Evolutionary conservation across 345 rosid species (phyloP), one percentile per base, ranked within the genome.

Genomic region (Nephelium lappaceum): DNA sequence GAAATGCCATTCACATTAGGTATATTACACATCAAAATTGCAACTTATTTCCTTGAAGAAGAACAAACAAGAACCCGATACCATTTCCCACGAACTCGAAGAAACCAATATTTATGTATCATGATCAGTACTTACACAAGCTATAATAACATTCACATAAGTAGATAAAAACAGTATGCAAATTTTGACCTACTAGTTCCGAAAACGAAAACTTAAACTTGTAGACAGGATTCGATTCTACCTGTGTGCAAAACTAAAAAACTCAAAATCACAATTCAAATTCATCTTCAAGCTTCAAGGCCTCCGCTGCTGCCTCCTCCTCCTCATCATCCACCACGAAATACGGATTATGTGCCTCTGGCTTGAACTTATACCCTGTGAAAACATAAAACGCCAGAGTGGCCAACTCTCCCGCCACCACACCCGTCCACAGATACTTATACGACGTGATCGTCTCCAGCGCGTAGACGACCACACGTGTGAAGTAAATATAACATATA

Each of bases 291-390:
- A 94, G 94, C 94, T 93, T 96, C 85, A 96, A 77, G 16, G 89
- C 88, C 83, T 95, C 98, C 0, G 97, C 98, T 6, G 98, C 99
- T 74, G 98, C 99, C 85, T 96, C 99, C 79, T 96, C 99, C 77
- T 96, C 99, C 19, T 94, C 99, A 73, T 96, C 99, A 73, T 94
- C 99, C 55, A 96, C 85, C 49, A 88, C 95, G 77, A 96, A 96
- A 84, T 96, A 96, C 0, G 99, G 99, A 79, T 96, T 96, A 70
- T 93, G 98, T 0, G 89, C 94, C 93, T 96, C 97, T 0, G 99
- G 99, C 87, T 78, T 94, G 83, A 96, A 96, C 83, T 88, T 93
- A 58, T 85, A 96, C 73, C 97, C 99, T 0, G 99, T 96, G 51
- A 93, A 96, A 64, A 88, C 82, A 82, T 93, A 96, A 86, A 96